Conservation (phyloP, 75 land plant genomes). For the Selaginella tamariscina region DNA sequence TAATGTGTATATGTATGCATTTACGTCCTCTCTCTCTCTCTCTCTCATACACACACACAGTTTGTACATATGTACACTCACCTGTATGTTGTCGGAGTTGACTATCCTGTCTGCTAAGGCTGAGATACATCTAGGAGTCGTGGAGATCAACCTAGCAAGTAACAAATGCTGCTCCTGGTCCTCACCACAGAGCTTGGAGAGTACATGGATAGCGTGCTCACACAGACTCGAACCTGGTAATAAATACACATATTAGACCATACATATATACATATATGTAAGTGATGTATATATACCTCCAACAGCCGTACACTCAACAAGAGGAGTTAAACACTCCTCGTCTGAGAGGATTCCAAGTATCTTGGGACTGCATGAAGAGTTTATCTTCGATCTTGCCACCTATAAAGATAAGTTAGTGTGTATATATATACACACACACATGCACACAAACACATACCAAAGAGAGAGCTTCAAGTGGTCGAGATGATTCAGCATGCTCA, state of each 20-base stretch:
- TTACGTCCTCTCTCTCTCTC: background rate
- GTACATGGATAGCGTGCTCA: background rate
- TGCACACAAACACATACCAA: too few species aligned
- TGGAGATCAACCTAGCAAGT: background rate
- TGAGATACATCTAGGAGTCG: background rate
- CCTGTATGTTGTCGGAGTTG: background rate
- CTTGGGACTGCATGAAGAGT: background rate
- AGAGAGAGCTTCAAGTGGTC: background rate
- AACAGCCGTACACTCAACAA: background rate
- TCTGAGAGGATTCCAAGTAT: background rate
- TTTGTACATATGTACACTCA: background rate
- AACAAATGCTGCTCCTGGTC: background rate
- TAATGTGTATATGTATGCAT: background rate
- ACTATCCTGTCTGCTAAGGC: background rate
- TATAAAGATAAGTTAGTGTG: too few species aligned
- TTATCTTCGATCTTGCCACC: constrained; percentile 6
- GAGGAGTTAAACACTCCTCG: background rate
- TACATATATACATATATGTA: too few species aligned
- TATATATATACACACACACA: too few species aligned
- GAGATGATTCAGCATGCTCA: background rate
- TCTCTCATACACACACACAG: background rate
- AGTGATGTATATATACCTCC: too few species aligned
- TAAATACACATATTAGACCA: too few species aligned
- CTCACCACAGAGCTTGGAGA: constrained; percentile 2
- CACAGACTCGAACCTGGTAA: background rate